A percentile compares a stretch with the other conserved stretches of the same genome.
Evolutionary conservation across 1,284 basidiomycete genomes (phyloP).

Genomic region (Ganoderma sinense): DNA sequence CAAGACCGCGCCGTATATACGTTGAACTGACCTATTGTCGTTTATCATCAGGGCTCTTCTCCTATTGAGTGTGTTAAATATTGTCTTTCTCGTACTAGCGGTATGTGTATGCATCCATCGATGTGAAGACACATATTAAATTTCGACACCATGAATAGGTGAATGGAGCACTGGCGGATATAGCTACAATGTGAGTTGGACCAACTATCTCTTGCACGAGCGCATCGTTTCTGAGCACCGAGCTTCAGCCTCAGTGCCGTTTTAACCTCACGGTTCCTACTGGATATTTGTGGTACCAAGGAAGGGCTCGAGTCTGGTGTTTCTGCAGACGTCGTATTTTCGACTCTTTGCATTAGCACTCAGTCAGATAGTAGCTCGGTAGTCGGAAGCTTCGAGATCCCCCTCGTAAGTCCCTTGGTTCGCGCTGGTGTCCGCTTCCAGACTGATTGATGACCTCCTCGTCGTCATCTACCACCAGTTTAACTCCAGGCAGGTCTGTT

Average conservation of each 20-base stretch:
- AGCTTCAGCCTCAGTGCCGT: slow-evolving; percentile 16
- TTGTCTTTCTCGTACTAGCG: slow-evolving; percentile 15
- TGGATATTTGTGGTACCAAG: slow-evolving; percentile 6
- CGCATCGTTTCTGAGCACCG: too few relatives aligned
- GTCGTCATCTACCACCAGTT: too few relatives aligned
- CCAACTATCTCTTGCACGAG: too few relatives aligned
- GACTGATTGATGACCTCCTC: too few relatives aligned
- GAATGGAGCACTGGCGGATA: slow-evolving; percentile 21
- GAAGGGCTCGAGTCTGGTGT: background rate
- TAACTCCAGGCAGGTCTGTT: too few relatives aligned
- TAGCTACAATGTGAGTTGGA: slow-evolving; percentile 18
- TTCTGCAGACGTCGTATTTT: background rate
- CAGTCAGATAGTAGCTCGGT: background rate
- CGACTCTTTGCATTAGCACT: background rate
- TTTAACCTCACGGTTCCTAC: slow-evolving; percentile 15
- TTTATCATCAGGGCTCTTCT: slow-evolving; percentile 11
- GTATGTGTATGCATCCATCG: background rate
- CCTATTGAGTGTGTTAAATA: slow-evolving; percentile 17
- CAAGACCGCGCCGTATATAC: background rate
- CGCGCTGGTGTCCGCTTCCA: too few relatives aligned
- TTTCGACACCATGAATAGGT: background rate
- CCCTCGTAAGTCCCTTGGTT: background rate
- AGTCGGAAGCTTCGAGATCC: background rate
- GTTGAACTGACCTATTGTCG: background rate
- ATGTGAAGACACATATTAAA: too few relatives aligned